Conservation (phyloP, 345 rosid species). For the Ceriops decandra region DNA sequence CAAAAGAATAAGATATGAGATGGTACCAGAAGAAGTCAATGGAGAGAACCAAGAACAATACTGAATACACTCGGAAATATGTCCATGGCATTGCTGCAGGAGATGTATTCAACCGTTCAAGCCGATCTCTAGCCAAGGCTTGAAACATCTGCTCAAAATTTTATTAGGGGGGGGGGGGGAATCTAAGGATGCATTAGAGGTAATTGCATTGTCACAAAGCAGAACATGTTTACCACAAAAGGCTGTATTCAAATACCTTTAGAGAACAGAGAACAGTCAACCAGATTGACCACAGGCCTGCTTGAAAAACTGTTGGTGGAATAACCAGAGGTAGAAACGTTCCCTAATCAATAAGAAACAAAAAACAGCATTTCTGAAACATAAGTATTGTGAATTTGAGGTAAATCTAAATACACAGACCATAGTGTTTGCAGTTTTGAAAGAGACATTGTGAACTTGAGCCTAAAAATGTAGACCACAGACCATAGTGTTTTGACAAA, state of each 20-base stretch:
- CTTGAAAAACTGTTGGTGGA: conserved; percentile 79
- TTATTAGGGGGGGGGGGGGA: neutral
- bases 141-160: conserved; percentile 73
- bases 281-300: conserved; percentile 88
- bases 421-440: no score
- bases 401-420: no score
- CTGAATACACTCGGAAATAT: conserved; percentile 86
- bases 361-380: conserved; percentile 2
- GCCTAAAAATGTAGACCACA: no score
- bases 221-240: conserved; percentile 16
- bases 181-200: neutral
- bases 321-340: conserved; percentile 82
- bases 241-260: conserved; percentile 46
- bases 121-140: conserved; percentile 97
- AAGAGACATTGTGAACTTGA: no score
- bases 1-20: conserved; percentile 18
- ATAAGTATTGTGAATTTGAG: neutral
- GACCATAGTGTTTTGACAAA: no score
- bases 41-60: conserved; percentile 63
- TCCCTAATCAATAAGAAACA: conserved; percentile 52
- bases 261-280: conserved; percentile 74
- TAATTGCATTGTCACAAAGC: conserved; percentile 12
- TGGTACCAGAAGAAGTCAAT: conserved; percentile 76
- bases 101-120: conserved; percentile 92
- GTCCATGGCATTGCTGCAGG: conserved; percentile 87